These are phyloP conservation scores for Hibiscus mutabilis DNA, from an alignment of 345 rosid genomes.

Conservation along the genomic window DNA sequence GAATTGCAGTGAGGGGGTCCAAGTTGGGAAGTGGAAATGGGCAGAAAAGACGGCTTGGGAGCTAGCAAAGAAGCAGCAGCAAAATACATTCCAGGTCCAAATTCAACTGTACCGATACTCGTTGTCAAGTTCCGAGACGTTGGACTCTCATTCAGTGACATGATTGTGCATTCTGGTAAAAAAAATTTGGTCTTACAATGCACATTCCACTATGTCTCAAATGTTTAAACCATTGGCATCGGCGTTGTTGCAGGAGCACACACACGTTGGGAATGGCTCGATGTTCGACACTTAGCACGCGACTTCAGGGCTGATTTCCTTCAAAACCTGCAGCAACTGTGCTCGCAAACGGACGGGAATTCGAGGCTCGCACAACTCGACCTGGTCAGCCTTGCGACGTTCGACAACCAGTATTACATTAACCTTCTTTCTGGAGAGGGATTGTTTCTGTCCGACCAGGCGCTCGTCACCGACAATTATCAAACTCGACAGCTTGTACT, in stretches of 20 bases:
- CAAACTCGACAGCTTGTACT: slow-evolving; percentile 44
- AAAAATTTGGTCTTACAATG: no score
- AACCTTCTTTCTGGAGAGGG: slow-evolving; percentile 75
- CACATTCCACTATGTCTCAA: no score
- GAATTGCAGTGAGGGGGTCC: slow-evolving; percentile 73
- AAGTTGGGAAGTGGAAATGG: slow-evolving; percentile 76
- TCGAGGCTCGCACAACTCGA: slow-evolving; percentile 52
- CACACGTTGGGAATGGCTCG: slow-evolving; percentile 78
- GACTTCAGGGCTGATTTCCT: slow-evolving; percentile 53
- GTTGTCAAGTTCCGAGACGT: slow-evolving; percentile 55
- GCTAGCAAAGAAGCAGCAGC: slow-evolving; percentile 67
- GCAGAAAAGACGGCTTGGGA: slow-evolving; percentile 54
- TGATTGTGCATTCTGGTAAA: slow-evolving; percentile 73
- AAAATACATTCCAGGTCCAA: slow-evolving; percentile 60
- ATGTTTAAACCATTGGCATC: neutral
- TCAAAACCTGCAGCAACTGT: slow-evolving; percentile 52
- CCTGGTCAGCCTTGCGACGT: slow-evolving; percentile 58
- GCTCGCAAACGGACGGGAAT: slow-evolving; percentile 26
- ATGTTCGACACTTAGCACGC: slow-evolving; percentile 54
- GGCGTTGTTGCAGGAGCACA: slow-evolving; percentile 49
- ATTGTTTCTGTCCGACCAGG: slow-evolving; percentile 69
- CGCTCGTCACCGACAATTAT: slow-evolving; percentile 40
- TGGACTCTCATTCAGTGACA: slow-evolving; percentile 56
- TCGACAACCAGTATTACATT: slow-evolving; percentile 81
- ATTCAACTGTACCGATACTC: slow-evolving; percentile 48